A percentile compares a stretch with the other conserved stretches of the same genome.
Conservation (phyloP, 2,329 filamentous ascomycete genomes). For the Monosporascus cannonballus region DNA sequence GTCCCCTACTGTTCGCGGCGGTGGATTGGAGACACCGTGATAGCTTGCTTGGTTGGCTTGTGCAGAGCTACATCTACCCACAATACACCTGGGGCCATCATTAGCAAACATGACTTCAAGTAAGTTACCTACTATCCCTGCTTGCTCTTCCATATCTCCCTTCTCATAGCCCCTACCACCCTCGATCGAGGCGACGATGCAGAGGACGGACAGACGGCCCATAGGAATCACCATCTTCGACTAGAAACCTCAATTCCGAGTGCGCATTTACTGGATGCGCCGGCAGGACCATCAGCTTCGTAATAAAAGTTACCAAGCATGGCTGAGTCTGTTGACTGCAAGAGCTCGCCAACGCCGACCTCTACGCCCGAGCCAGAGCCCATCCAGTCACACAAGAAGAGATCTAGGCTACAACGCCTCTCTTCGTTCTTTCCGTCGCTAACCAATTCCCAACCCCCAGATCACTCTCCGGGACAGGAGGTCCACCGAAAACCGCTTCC, state of each 20-base stretch:
- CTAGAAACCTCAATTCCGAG: no score
- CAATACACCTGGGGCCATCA: neutral
- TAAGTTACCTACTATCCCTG: slow-evolving; percentile 6
- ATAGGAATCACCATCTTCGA: neutral
- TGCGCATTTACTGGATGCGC: no score
- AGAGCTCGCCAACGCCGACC: neutral
- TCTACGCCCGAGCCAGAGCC: slow-evolving; percentile 14
- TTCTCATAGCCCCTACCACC: slow-evolving; percentile 4
- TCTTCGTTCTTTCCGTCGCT: slow-evolving; percentile 27
- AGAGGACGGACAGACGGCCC: neutral
- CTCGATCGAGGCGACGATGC: slow-evolving; percentile 1
- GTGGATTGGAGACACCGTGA: no score
- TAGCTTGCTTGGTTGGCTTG: neutral
- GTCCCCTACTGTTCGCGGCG: neutral
- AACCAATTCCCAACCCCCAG: slow-evolving; percentile 19
- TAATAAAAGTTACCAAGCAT: neutral
- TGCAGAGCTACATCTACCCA: neutral
- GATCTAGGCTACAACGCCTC: slow-evolving; percentile 19
- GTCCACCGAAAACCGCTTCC: slow-evolving; percentile 22
- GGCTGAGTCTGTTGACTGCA: neutral
- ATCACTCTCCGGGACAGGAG: slow-evolving; percentile 8
- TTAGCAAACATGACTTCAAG: slow-evolving; percentile 11
- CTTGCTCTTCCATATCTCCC: slow-evolving; percentile 1
- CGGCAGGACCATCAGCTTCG: no score
- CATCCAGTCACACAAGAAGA: neutral